Evolutionary conservation across 306 rosid genomes (phyloP).

Genomic region (Echinosophora koreensis): DNA sequence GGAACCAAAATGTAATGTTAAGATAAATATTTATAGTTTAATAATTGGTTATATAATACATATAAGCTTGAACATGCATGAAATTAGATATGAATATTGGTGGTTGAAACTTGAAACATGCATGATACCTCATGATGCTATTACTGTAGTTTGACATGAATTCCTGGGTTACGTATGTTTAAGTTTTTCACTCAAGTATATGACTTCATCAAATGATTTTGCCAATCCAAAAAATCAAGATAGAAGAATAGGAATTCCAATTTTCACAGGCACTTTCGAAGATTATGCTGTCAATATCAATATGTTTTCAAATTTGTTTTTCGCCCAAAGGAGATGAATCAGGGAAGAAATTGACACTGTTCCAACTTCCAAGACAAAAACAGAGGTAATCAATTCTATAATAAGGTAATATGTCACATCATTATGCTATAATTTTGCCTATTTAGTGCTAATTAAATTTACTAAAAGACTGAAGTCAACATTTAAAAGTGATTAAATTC

Average conservation of each 20-base stretch:
- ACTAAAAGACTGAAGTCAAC: constrained; percentile 45
- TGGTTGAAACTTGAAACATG: neutral
- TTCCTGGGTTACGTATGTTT: neutral
- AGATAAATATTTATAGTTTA: neutral
- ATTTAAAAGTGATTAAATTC: constrained; percentile 40
- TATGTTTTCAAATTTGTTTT: constrained; percentile 21
- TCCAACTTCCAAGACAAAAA: constrained; percentile 42
- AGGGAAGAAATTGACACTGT: constrained; percentile 40
- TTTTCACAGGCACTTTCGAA: neutral
- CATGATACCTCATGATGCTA: constrained; percentile 7
- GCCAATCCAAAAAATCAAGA: neutral
- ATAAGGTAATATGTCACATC: constrained; percentile 53
- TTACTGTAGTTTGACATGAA: neutral
- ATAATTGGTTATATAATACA: constrained; percentile 1
- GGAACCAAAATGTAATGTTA: neutral
- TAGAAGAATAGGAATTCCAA: neutral
- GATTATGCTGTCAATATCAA: neutral
- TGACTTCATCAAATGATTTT: neutral
- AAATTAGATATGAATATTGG: neutral
- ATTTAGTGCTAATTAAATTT: constrained; percentile 31
- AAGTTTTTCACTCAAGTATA: neutral
- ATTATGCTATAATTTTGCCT: constrained; percentile 26
- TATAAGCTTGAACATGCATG: constrained; percentile 1
- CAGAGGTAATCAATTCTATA: constrained; percentile 32
- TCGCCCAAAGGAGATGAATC: constrained; percentile 39